These are phyloP conservation scores for Endoconidiophora laricicola DNA, from an alignment of 2,329 filamentous ascomycete genomes.

Conservation along the genomic window DNA sequence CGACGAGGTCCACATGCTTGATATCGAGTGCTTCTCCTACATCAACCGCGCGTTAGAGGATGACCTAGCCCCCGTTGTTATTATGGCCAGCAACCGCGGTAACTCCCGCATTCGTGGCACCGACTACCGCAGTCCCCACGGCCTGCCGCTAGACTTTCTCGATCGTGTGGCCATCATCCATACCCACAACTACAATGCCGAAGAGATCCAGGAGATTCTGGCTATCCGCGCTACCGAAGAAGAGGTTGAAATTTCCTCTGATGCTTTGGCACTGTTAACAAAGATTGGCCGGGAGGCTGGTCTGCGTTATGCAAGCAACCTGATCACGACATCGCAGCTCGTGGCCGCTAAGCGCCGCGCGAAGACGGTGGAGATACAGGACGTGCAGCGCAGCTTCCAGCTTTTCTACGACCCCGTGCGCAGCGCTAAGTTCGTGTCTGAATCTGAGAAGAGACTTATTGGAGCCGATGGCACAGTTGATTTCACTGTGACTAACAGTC, in stretches of 20 bases:
- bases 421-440: constrained; percentile 77
- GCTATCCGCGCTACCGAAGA: constrained; percentile 88
- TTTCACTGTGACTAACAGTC: constrained; percentile 39
- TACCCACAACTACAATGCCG: constrained; percentile 65
- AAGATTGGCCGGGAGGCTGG: constrained; percentile 92
- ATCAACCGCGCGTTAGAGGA: constrained; percentile 94
- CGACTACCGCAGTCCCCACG: constrained; percentile 83
- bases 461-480: constrained; percentile 69
- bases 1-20: constrained; percentile 98
- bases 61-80: constrained; percentile 88
- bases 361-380: constrained; percentile 67
- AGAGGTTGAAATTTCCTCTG: constrained; percentile 78
- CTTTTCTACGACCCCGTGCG: constrained; percentile 83
- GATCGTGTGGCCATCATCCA: constrained; percentile 93
- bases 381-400: constrained; percentile 84
- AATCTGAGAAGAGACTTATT: constrained; percentile 87
- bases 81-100: constrained; percentile 97
- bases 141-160: constrained; percentile 85
- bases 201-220: constrained; percentile 86
- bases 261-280: constrained; percentile 80
- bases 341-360: constrained; percentile 71
- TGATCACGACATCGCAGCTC: constrained; percentile 87
- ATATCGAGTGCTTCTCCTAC: constrained; percentile 98
- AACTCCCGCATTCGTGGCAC: constrained; percentile 85
- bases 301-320: constrained; percentile 88